phyloP scores from a whole-genome alignment of 768 basidiomycete species.

The Russula ochroleuca region DNA sequence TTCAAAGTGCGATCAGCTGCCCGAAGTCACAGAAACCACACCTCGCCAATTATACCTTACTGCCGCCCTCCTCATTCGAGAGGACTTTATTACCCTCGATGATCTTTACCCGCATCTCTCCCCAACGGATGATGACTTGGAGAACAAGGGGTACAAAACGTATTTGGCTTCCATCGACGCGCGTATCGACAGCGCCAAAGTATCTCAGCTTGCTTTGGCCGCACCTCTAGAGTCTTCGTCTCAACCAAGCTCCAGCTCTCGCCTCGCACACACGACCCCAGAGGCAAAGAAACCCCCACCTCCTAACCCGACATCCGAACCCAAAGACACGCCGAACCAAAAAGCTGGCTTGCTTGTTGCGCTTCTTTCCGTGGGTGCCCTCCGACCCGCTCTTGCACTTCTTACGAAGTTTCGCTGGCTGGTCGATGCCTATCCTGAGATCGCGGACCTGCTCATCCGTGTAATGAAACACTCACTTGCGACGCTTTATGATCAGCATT shows the following conservation, averaged over 20 bases:
- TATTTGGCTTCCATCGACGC: slow-evolving; percentile 60
- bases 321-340: slow-evolving; percentile 56
- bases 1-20: slow-evolving; percentile 38
- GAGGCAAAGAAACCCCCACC: slow-evolving; percentile 35
- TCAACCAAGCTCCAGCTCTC: slow-evolving; percentile 39
- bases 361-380: slow-evolving; percentile 80
- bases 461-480: slow-evolving; percentile 64
- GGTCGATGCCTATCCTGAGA: slow-evolving; percentile 70
- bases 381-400: slow-evolving; percentile 73
- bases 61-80: slow-evolving; percentile 83
- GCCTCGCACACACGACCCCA: slow-evolving; percentile 39
- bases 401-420: slow-evolving; percentile 83
- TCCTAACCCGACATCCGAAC: slow-evolving; percentile 34
- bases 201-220: slow-evolving; percentile 79
- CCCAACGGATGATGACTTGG: slow-evolving; percentile 77
- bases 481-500: slow-evolving; percentile 52
- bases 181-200: slow-evolving; percentile 63
- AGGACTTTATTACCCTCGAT: slow-evolving; percentile 80
- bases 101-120: slow-evolving; percentile 89
- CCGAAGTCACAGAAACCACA: slow-evolving; percentile 55
- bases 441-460: slow-evolving; percentile 84
- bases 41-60: slow-evolving; percentile 75
- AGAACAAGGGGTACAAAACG: slow-evolving; percentile 49
- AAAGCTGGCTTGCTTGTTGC: slow-evolving; percentile 73
- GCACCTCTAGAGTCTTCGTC: slow-evolving; percentile 64